Conservation (phyloP, 495 filamentous ascomycete species). For the Oleoguttula mirabilis region DNA sequence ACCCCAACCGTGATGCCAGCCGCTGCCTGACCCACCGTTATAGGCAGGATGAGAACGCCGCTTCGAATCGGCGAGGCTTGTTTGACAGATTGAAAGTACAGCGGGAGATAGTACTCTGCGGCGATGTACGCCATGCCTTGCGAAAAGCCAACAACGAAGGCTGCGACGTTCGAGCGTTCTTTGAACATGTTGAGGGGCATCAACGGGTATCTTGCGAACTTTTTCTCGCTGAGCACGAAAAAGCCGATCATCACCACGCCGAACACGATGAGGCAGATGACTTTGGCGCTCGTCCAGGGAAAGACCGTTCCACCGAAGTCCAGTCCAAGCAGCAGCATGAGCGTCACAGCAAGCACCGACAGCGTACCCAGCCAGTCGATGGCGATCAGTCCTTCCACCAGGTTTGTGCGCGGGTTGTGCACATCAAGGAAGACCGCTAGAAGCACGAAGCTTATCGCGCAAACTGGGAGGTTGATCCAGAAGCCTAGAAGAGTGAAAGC, state of each 20-base stretch:
- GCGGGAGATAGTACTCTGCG: slow-evolving; percentile 46
- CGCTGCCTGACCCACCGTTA: slow-evolving; percentile 39
- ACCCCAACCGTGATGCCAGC: slow-evolving; percentile 39
- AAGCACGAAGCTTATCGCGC: slow-evolving; percentile 41
- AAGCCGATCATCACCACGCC: slow-evolving; percentile 23
- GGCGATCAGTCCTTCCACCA: slow-evolving; percentile 37
- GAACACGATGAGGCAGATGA: slow-evolving; percentile 32
- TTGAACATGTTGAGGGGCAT: slow-evolving; percentile 29
- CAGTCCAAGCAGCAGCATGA: slow-evolving; percentile 31
- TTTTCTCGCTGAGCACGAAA: slow-evolving; percentile 29
- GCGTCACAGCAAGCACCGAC: slow-evolving; percentile 25
- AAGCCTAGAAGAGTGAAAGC: slow-evolving; percentile 30
- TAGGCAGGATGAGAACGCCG: slow-evolving; percentile 41
- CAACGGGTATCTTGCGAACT: slow-evolving; percentile 27
- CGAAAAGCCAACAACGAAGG: slow-evolving; percentile 29
- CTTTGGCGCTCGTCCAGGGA: slow-evolving; percentile 28
- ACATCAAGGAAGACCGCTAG: slow-evolving; percentile 49
- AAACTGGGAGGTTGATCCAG: slow-evolving; percentile 62
- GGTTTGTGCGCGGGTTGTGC: slow-evolving; percentile 44
- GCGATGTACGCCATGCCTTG: slow-evolving; percentile 43
- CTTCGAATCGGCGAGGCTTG: slow-evolving; percentile 40
- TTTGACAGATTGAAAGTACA: slow-evolving; percentile 45
- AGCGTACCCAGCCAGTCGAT: slow-evolving; percentile 40
- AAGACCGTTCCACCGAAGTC: slow-evolving; percentile 30
- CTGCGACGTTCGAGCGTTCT: slow-evolving; percentile 27